phyloP scores from a whole-genome alignment of 352 stramenopile species.

The Elongisporangium anandrum region DNA sequence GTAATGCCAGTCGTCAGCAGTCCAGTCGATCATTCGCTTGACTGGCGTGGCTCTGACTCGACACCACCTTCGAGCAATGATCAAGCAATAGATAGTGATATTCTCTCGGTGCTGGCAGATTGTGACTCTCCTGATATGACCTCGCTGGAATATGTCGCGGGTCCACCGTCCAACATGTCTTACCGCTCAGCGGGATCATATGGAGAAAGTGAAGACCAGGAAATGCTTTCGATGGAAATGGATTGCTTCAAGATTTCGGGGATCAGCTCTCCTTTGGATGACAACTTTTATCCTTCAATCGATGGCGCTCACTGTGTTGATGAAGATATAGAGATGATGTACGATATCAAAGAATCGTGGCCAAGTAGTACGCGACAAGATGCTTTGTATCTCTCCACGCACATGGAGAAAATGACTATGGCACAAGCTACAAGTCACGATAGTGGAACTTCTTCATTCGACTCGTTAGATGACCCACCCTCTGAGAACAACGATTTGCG shows the following conservation, averaged over 20 bases:
- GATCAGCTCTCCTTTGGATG: slow-evolving; percentile 1
- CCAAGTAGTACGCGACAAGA: slow-evolving; percentile 16
- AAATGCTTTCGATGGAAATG: slow-evolving; percentile 32
- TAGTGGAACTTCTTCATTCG: neutral
- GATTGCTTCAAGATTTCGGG: slow-evolving; percentile 43
- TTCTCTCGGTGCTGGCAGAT: slow-evolving; percentile 61
- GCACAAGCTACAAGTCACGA: slow-evolving; percentile 10
- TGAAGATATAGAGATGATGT: slow-evolving; percentile 1
- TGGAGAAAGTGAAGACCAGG: slow-evolving; percentile 20
- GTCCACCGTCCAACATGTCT: slow-evolving; percentile 7
- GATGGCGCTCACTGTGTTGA: neutral
- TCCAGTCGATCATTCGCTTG: slow-evolving; percentile 28
- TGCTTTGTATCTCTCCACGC: slow-evolving; percentile 41
- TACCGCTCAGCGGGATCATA: slow-evolving; percentile 27
- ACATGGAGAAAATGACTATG: slow-evolving; percentile 72
- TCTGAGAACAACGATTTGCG: neutral
- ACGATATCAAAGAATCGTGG: slow-evolving; percentile 3
- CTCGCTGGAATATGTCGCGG: slow-evolving; percentile 9
- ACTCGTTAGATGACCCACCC: neutral
- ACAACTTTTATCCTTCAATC: neutral
- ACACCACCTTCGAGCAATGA: slow-evolving; percentile 46
- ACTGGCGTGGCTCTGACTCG: slow-evolving; percentile 18
- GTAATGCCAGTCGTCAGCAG: slow-evolving; percentile 15
- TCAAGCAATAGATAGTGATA: slow-evolving; percentile 71
- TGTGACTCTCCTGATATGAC: slow-evolving; percentile 38